Evolutionary conservation across 495 filamentous ascomycete genomes (phyloP).

Genomic region (Penicillium atrosanguineum): DNA sequence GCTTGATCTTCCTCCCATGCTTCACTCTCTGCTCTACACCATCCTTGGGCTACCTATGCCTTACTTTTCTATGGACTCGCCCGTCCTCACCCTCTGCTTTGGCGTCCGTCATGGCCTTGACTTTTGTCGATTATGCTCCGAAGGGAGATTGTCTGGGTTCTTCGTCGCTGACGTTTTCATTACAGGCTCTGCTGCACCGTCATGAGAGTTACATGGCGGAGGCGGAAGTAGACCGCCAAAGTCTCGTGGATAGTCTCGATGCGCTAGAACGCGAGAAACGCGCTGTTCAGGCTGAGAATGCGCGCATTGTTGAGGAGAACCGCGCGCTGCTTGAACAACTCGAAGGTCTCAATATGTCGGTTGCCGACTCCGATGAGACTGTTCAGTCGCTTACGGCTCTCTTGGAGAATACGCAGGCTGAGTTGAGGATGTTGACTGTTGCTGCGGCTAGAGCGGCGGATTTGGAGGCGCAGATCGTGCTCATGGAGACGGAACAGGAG

Average conservation of each 20-base stretch:
- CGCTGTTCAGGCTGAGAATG: constrained; percentile 70
- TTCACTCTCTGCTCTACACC: background rate
- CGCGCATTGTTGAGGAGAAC: constrained; percentile 75
- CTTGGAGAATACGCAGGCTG: constrained; percentile 70
- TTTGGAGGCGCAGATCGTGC: constrained; percentile 72
- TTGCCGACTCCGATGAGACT: constrained; percentile 71
- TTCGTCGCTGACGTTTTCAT: constrained; percentile 64
- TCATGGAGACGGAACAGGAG: constrained; percentile 78
- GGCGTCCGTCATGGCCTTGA: constrained; percentile 40
- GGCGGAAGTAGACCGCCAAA: constrained; percentile 74
- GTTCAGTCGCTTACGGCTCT: constrained; percentile 68
- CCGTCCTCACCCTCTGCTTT: constrained; percentile 32
- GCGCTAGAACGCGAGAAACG: constrained; percentile 73
- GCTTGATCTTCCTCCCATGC: constrained; percentile 1
- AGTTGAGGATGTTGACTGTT: constrained; percentile 68
- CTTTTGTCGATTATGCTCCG: constrained; percentile 18
- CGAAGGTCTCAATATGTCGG: constrained; percentile 71
- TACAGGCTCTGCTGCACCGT: constrained; percentile 85
- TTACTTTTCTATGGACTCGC: constrained; percentile 15
- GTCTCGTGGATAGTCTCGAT: constrained; percentile 68
- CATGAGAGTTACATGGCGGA: constrained; percentile 93
- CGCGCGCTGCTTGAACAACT: constrained; percentile 73
- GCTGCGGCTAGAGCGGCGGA: constrained; percentile 71
- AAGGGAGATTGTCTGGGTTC: constrained; percentile 21
- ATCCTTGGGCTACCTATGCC: background rate